phyloP scores from a whole-genome alignment of 2,329 filamentous ascomycete species.

The Alternaria ethzedia region DNA sequence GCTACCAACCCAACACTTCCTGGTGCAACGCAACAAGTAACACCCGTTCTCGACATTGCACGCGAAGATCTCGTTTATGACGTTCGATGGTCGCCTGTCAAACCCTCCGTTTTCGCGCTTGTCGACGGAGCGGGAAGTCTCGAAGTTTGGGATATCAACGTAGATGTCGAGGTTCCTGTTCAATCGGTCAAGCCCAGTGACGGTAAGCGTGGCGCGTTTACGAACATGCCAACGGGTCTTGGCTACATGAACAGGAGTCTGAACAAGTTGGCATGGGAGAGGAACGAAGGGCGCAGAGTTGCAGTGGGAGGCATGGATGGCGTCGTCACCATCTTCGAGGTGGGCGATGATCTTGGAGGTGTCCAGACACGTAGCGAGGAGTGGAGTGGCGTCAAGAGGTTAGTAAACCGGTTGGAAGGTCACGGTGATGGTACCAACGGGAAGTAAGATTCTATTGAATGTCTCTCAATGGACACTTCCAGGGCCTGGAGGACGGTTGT shows the following conservation, averaged over 20 bases:
- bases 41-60: constrained; percentile 85
- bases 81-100: constrained; percentile 91
- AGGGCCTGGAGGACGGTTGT: not conserved
- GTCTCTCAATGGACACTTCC: not conserved
- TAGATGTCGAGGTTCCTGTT: constrained; percentile 90
- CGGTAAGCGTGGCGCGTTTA: constrained; percentile 45
- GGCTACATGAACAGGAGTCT: constrained; percentile 81
- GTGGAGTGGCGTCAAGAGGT: constrained; percentile 90
- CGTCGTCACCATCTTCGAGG: constrained; percentile 89
- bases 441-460: constrained; percentile 16
- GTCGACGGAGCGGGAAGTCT: constrained; percentile 92
- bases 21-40: constrained; percentile 58
- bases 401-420: constrained; percentile 75
- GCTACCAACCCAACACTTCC: constrained; percentile 51
- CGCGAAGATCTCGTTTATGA: constrained; percentile 98
- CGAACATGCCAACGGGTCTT: constrained; percentile 47
- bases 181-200: constrained; percentile 76
- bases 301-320: constrained; percentile 94
- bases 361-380: constrained; percentile 87
- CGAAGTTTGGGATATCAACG: constrained; percentile 93
- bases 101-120: constrained; percentile 91
- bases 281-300: constrained; percentile 81
- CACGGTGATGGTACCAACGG: constrained; percentile 33
- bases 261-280: constrained; percentile 95
- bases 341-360: constrained; percentile 81